Percentiles rank a stretch among this genome's conserved stretches.
Evolutionary conservation across 2,329 filamentous ascomycete genomes (phyloP).

Genomic region (Fusarium sp.): DNA sequence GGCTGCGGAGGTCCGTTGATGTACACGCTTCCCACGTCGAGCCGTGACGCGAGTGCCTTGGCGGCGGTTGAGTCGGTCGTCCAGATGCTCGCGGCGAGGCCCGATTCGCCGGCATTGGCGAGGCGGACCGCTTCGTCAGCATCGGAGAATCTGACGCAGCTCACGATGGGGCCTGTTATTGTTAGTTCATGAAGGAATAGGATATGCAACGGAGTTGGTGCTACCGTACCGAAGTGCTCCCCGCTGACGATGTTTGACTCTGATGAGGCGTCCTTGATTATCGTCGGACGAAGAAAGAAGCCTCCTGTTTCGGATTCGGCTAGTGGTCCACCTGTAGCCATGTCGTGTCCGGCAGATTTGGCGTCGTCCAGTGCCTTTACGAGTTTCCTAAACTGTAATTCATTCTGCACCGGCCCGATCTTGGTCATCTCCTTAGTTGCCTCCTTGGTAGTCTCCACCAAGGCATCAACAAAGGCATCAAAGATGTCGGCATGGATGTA

Average conservation of each 20-base stretch:
- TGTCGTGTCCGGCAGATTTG: not conserved
- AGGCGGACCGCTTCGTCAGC: not conserved
- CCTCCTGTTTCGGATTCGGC: not conserved
- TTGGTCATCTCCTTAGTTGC: not conserved
- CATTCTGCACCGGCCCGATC: not conserved
- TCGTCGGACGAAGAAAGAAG: not conserved
- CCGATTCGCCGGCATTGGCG: not conserved
- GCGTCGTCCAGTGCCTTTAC: not conserved
- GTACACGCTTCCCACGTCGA: not conserved
- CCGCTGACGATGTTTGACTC: not conserved
- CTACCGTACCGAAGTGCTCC: not conserved
- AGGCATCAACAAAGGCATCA: not conserved
- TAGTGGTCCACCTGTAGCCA: not conserved
- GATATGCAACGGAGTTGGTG: not conserved
- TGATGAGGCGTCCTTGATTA: not conserved
- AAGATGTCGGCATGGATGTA: not conserved
- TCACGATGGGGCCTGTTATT: not conserved
- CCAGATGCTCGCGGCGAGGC: not conserved
- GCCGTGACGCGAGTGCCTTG: not conserved
- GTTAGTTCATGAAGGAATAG: not conserved
- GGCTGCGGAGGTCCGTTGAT: not conserved
- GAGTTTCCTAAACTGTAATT: not conserved
- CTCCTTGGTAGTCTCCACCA: not conserved
- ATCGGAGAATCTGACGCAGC: not conserved
- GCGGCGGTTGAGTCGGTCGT: not conserved